These are phyloP conservation scores for Starmerella tilneyi DNA, from an alignment of 805 yeast species.

Conservation along the genomic window DNA sequence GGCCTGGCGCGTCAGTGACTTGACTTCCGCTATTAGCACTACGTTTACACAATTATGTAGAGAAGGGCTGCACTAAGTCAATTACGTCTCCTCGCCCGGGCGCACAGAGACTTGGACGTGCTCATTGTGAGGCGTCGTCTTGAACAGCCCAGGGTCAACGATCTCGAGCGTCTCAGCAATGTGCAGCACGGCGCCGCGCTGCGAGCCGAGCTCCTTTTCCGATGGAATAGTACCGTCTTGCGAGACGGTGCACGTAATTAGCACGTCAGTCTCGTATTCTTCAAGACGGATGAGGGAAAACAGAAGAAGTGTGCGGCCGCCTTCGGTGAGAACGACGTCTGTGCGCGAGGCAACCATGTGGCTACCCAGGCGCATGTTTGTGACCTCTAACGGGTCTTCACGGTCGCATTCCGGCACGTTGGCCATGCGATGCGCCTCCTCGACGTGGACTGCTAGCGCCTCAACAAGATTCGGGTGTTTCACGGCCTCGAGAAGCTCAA, in stretches of 20 bases:
- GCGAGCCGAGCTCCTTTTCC: conserved; percentile 12
- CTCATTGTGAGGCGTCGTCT: background rate
- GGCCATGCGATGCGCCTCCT: conserved; percentile 25
- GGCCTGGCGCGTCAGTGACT: too few species aligned
- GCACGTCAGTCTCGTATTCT: conserved; percentile 23
- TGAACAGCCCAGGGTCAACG: conserved; percentile 20
- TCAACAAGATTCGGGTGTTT: conserved; percentile 16
- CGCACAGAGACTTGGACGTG: too few species aligned
- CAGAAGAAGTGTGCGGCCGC: conserved; percentile 8
- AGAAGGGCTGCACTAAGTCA: too few species aligned
- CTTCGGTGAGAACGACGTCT: conserved; percentile 16
- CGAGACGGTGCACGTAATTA: conserved; percentile 18
- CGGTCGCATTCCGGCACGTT: conserved; percentile 6
- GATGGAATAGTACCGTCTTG: background rate
- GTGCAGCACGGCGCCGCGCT: conserved; percentile 9
- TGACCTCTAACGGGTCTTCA: conserved; percentile 12
- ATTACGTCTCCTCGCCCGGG: too few species aligned
- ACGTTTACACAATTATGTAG: too few species aligned
- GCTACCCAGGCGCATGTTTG: conserved; percentile 8
- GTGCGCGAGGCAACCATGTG: conserved; percentile 19
- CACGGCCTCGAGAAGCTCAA: conserved; percentile 37
- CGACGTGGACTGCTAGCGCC: conserved; percentile 22
- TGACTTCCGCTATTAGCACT: too few species aligned
- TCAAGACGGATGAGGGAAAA: conserved; percentile 23
- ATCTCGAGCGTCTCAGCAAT: conserved; percentile 17